Conservation (phyloP, 1,139 yeast genomes). For the Nakaseomyces kungkrabaensis region DNA sequence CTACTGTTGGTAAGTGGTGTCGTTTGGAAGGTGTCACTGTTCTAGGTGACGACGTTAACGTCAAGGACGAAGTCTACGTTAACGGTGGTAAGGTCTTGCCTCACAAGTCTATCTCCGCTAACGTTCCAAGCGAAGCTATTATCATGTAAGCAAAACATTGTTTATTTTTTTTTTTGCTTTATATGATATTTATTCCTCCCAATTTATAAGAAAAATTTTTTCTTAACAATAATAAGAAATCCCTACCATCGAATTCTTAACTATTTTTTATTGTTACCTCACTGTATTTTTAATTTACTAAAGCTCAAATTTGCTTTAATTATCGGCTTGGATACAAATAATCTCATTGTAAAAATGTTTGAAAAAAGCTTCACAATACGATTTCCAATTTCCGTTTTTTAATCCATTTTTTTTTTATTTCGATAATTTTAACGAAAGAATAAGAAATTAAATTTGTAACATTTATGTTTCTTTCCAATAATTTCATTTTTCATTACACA, state of each 20-base stretch:
- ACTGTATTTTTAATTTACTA: slow-evolving; percentile 2
- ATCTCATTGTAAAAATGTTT: neutral
- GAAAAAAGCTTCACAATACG: neutral
- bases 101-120: slow-evolving; percentile 91
- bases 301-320: neutral
- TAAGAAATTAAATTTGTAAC: neutral
- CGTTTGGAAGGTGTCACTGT: slow-evolving; percentile 97
- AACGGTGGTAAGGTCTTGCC: slow-evolving; percentile 99
- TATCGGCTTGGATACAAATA: neutral
- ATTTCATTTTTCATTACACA: neutral
- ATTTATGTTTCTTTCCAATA: neutral
- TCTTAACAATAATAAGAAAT: neutral
- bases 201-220: neutral
- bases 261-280: neutral
- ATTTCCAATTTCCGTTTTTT: neutral
- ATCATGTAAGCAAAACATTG: slow-evolving; percentile 52
- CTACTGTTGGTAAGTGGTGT: slow-evolving; percentile 98
- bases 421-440: neutral
- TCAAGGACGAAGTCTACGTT: slow-evolving; percentile 96
- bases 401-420: neutral
- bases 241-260: neutral
- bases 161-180: neutral
- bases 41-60: slow-evolving; percentile 97
- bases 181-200: neutral
- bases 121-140: slow-evolving; percentile 95